Conservation (phyloP, 1,284 basidiomycete species). For the Lentinula novae-zelandiae region DNA sequence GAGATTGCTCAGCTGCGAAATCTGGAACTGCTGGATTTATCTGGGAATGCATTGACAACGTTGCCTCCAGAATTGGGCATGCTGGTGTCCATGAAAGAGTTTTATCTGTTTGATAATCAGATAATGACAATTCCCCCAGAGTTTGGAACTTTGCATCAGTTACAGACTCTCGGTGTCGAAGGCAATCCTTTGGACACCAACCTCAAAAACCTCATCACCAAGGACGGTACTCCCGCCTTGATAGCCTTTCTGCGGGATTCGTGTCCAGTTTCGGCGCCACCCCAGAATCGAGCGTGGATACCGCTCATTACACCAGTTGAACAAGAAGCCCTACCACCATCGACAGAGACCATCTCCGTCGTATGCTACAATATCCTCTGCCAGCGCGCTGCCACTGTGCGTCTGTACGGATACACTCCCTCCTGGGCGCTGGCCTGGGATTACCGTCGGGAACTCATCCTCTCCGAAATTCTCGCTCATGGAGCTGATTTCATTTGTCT, state of each 20-base stretch:
- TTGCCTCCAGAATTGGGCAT: constrained; percentile 91
- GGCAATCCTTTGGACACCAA: constrained; percentile 89
- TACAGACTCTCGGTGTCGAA: constrained; percentile 92
- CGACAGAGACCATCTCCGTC: constrained; percentile 73
- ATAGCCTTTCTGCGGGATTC: constrained; percentile 89
- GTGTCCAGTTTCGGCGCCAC: constrained; percentile 78
- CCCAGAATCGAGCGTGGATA: constrained; percentile 85
- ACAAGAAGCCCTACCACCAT: constrained; percentile 46
- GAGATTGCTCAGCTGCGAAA: constrained; percentile 84
- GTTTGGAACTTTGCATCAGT: constrained; percentile 88
- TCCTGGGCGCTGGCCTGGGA: constrained; percentile 95
- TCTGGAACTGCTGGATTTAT: constrained; percentile 89
- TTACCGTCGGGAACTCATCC: constrained; percentile 89
- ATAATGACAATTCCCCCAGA: constrained; percentile 83
- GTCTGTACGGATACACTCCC: constrained; percentile 96
- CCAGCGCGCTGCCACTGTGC: constrained; percentile 86
- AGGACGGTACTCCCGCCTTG: constrained; percentile 87
- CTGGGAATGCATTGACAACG: constrained; percentile 79
- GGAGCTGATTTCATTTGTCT: constrained; percentile 91
- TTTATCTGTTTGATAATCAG: constrained; percentile 96
- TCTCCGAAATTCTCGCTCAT: constrained; percentile 83
- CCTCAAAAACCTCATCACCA: constrained; percentile 82
- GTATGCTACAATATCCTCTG: constrained; percentile 96
- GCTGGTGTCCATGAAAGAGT: constrained; percentile 86
- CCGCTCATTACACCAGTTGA: constrained; percentile 70